Conservation (phyloP, 1,284 basidiomycete species). For the Vanrija sp. region DNA sequence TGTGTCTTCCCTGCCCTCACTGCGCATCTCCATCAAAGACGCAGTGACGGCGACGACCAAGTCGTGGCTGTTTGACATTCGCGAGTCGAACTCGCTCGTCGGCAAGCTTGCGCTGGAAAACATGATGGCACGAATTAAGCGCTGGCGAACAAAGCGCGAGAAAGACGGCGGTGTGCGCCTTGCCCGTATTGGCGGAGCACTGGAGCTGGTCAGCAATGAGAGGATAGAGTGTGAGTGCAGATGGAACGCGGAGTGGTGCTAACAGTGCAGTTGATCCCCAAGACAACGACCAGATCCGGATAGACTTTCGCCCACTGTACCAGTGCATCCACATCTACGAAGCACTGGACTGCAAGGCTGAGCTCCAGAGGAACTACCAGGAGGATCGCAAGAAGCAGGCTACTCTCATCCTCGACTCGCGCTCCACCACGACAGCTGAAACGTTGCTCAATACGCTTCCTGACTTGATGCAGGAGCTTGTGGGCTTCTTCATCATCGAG, state of each 20-base stretch:
- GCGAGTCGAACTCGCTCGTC: constrained; percentile 81
- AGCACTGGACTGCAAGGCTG: constrained; percentile 79
- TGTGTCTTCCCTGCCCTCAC: constrained; percentile 82
- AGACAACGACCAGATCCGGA: constrained; percentile 78
- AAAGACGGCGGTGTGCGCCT: constrained; percentile 56
- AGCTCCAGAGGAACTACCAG: constrained; percentile 88
- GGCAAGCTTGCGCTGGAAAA: constrained; percentile 84
- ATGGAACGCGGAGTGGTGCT: not conserved
- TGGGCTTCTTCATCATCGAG: constrained; percentile 99
- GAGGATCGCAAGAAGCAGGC: constrained; percentile 98
- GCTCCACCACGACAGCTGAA: constrained; percentile 47
- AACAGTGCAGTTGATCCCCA: constrained; percentile 71
- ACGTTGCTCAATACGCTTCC: constrained; percentile 53
- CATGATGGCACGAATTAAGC: constrained; percentile 77
- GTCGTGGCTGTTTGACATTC: constrained; percentile 93
- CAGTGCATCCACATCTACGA: constrained; percentile 98
- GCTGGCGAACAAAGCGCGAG: constrained; percentile 79
- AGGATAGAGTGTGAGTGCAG: constrained; percentile 77
- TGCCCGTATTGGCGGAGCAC: constrained; percentile 86
- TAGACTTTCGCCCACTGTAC: constrained; percentile 93
- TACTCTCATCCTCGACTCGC: constrained; percentile 79
- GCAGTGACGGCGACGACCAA: constrained; percentile 93
- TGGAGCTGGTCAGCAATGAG: constrained; percentile 91
- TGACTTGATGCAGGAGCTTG: constrained; percentile 80
- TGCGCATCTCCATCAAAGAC: constrained; percentile 82